Evolutionary conservation across 2,329 filamentous ascomycete species (phyloP).

Genomic region (Neofusicoccum sp.): DNA sequence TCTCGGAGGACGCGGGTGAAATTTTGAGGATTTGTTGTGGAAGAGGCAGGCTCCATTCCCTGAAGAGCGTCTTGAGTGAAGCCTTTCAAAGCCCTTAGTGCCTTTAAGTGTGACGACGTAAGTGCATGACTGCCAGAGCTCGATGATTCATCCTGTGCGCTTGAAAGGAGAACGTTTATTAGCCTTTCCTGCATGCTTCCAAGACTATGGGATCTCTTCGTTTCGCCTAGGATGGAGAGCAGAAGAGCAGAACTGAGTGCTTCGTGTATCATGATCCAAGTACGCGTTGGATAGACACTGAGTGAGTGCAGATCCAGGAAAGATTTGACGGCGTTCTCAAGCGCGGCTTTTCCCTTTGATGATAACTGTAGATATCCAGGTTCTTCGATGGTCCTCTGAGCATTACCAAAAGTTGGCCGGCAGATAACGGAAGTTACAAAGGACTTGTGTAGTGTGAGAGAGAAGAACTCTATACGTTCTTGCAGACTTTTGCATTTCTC

Average conservation of each 20-base stretch:
- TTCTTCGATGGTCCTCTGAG: neutral
- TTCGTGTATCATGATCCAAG: conserved; percentile 11
- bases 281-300: neutral
- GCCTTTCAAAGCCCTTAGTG: neutral
- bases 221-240: conserved; percentile 8
- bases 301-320: neutral
- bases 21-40: no score
- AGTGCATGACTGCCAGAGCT: neutral
- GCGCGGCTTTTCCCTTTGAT: neutral
- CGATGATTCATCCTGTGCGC: neutral
- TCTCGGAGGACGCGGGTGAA: no score
- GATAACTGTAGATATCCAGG: neutral
- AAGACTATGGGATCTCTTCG: neutral
- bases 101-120: neutral
- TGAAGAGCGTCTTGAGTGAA: neutral
- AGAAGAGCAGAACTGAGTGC: conserved; percentile 10
- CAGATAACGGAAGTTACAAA: neutral
- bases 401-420: neutral
- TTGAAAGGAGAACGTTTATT: neutral
- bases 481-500: neutral
- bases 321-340: neutral
- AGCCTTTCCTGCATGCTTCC: neutral
- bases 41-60: neutral
- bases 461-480: neutral
- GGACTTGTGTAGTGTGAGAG: neutral